These are phyloP conservation scores for Yamadazyma phyllophila DNA, from an alignment of 805 yeast genomes.

Conservation along the genomic window DNA sequence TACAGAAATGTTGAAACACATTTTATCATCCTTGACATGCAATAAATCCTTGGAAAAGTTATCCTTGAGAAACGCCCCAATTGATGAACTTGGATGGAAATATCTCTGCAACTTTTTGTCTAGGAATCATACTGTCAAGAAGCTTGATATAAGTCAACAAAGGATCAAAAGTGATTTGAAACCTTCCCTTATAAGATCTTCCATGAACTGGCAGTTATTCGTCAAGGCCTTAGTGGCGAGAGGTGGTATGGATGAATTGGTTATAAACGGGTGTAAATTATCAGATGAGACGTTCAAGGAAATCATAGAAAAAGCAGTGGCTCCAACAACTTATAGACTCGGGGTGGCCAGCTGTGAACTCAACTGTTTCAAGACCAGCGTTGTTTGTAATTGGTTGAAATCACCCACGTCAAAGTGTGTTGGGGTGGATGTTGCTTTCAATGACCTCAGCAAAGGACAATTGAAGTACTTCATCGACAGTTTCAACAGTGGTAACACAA, in stretches of 20 bases:
- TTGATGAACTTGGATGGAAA: conserved; percentile 51
- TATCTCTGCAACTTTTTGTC: conserved; percentile 49
- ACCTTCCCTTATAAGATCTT: conserved; percentile 34
- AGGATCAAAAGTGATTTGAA: conserved; percentile 47
- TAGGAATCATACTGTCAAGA: conserved; percentile 41
- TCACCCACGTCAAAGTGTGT: conserved; percentile 43
- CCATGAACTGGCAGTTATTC: conserved; percentile 55
- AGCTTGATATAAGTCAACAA: conserved; percentile 58
- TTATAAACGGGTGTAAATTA: conserved; percentile 55
- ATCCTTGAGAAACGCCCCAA: conserved; percentile 54
- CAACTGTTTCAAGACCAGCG: conserved; percentile 38
- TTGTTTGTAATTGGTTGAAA: conserved; percentile 49
- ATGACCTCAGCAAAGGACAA: conserved; percentile 48
- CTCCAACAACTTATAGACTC: conserved; percentile 44
- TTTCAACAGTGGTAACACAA: conserved; percentile 31
- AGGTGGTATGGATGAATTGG: conserved; percentile 58
- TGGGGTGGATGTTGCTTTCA: conserved; percentile 57
- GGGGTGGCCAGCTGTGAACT: conserved; percentile 56
- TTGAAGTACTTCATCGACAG: conserved; percentile 45
- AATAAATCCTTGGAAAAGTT: conserved; percentile 49
- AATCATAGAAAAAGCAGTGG: conserved; percentile 42
- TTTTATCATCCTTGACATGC: conserved; percentile 44
- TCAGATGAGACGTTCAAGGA: conserved; percentile 39
- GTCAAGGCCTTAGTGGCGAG: conserved; percentile 39
- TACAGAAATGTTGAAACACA: conserved; percentile 50